Evolutionary conservation across 179 eudicot genomes (phyloP), one percentile per base, ranked within the genome.

Genomic region (Heliamphora pulchella): DNA sequence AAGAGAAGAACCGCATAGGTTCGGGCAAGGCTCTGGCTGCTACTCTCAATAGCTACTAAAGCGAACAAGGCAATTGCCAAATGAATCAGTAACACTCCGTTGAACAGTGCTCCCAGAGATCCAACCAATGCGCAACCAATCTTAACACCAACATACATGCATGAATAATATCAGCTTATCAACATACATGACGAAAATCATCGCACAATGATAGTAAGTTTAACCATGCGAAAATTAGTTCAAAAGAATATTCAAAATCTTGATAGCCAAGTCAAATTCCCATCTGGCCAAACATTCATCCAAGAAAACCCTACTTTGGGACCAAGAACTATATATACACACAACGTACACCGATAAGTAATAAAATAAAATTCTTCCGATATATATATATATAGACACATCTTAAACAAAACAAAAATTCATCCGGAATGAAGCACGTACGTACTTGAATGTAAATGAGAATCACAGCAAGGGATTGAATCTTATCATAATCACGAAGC

Each of bases 31-130:
- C 91, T 91, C 83, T 94, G 98, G 80, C 96, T 94, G 81, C 94
- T 95, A 83, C 96, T 94, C 85, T 94, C 96, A 76, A 93, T 91
- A 39, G 97, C 98, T 54, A 94, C 97, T 48, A 94, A 89, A 3
- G 93, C 97, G 75, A 94, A 94, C 72, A 94, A 83, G 7, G 93
- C 91, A 73, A 90, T 91, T 48, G 87, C 92, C 86, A 90, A 86
- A 82, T 91, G 86, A 62, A 93, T 84, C 79, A 94, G 82, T 81
- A 84, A 81, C n/a, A 93, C 97, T 39, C 96, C 97, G 54, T 84
- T 93, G 86, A 86, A 94, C 82, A 93, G 79, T 8, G 98, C 94
- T 53, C 96, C 96, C 44, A 93, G 90, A 31, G 97, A 91, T 90
- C 97, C 97, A 84, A 91, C 83, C 93, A 94, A 82, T 6, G 98